Evolutionary conservation across 1,139 yeast species (phyloP), one percentile per base, ranked within the genome.

Genomic region (Magnusiomyces sp.): DNA sequence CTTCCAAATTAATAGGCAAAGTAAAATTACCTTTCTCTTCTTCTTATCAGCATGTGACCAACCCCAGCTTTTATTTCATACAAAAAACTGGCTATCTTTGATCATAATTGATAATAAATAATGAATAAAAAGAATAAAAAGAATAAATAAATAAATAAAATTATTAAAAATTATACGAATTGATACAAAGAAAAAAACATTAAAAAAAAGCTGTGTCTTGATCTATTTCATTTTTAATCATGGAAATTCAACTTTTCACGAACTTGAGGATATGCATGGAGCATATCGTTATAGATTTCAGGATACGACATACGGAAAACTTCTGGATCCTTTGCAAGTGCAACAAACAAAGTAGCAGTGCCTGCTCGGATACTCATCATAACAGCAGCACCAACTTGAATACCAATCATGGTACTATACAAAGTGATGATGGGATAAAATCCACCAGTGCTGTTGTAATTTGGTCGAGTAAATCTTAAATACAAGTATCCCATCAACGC

Each of bases 241-340:
- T 17, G 44, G 16, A 41, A 41, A 48, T 60, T 55, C 23, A 65
- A 56, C 51, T 62, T 61, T 40, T 81, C 73, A 58, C 79, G 72
- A 5, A 86, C 94, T 54, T 82, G 78, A 2, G 95, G 95, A 63
- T 87, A 88, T 51, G 81, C 76, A 56, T 77, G 69, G 60, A 86
- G 80, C 45, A 89, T 72, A 59, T 79, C 80, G 56, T 84, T 85
- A 64, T 84, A 89, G 53, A 80, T 72, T 47, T 81, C 81, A 49
- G 95, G 88, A 63, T 88, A 83, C 44, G 87, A 77, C 70, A 77
- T 76, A 60, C 79, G 80, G 73, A 83, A 83, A 5, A 88, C 81
- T 59, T 88, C 94, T 0, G 97, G 96, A 59, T 89, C 95, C 59
- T 81, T 81, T 11, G 94, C 92, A 63, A 87, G 73, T 0, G 95